Evolutionary conservation across 805 yeast genomes (phyloP).

Genomic region (Starmera caribaea): DNA sequence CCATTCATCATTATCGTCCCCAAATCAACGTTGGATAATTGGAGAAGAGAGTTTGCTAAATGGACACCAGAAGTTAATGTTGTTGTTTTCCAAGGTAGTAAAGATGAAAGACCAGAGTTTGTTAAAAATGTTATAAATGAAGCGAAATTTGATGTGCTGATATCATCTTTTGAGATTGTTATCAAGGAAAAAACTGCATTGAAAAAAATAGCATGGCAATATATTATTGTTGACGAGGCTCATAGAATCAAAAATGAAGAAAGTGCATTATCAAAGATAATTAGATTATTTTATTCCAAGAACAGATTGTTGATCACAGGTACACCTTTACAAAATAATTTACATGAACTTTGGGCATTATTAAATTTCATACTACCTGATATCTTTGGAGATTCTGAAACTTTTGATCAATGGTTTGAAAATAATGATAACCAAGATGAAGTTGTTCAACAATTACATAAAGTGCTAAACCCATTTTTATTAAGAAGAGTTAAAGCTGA

Average conservation of each 20-base stretch:
- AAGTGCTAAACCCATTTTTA: constrained; percentile 79
- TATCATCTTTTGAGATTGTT: constrained; percentile 91
- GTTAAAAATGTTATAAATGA: constrained; percentile 50
- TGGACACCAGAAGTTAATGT: constrained; percentile 96
- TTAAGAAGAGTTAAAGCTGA: constrained; percentile 86
- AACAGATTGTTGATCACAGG: constrained; percentile 88
- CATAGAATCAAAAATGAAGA: constrained; percentile 95
- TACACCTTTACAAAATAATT: constrained; percentile 89
- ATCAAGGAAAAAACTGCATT: constrained; percentile 76
- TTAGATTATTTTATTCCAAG: constrained; percentile 76
- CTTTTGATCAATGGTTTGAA: constrained; percentile 91
- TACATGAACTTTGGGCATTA: constrained; percentile 95
- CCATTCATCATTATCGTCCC: constrained; percentile 92
- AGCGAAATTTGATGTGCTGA: constrained; percentile 80
- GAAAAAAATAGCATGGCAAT: constrained; percentile 86
- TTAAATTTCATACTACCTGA: constrained; percentile 87
- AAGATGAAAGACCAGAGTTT: constrained; percentile 61
- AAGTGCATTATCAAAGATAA: constrained; percentile 84
- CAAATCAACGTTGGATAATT: constrained; percentile 89
- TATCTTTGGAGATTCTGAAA: constrained; percentile 84
- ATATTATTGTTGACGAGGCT: constrained; percentile 90
- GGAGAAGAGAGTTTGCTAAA: constrained; percentile 88
- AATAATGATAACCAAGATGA: constrained; percentile 54
- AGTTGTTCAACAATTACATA: constrained; percentile 82
- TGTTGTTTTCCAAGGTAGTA: constrained; percentile 80